Evolutionary conservation across 2,329 filamentous ascomycete genomes (phyloP).

Genomic region (Fusarium newnesense): DNA sequence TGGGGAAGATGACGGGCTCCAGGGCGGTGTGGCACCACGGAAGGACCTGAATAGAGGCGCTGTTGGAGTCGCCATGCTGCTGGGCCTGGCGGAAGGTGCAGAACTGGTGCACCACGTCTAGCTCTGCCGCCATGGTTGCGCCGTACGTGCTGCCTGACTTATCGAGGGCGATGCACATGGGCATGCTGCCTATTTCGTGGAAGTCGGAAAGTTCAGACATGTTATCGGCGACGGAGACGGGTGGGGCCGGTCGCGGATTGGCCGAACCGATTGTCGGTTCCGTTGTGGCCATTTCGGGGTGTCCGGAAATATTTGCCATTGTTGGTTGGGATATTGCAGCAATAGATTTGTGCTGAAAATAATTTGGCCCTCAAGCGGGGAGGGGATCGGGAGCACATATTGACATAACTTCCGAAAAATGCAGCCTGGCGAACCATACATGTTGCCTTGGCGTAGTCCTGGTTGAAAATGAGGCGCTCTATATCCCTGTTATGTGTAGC

Average conservation of each 20-base stretch:
- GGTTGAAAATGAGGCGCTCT: neutral
- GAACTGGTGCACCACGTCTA: neutral
- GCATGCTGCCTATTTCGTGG: neutral
- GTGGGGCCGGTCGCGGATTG: neutral
- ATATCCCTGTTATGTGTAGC: neutral
- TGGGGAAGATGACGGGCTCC: neutral
- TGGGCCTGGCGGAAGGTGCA: neutral
- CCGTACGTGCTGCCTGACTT: neutral
- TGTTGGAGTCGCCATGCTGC: neutral
- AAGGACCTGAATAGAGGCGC: neutral
- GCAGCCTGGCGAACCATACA: neutral
- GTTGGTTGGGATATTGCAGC: neutral
- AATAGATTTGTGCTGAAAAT: neutral
- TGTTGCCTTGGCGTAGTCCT: neutral
- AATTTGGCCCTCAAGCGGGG: neutral
- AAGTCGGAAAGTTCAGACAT: neutral
- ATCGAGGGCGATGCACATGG: neutral
- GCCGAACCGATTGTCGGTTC: neutral
- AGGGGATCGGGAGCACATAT: neutral
- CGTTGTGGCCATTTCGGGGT: neutral
- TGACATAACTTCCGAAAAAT: neutral
- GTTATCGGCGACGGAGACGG: neutral
- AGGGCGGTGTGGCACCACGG: neutral
- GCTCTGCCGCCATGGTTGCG: neutral
- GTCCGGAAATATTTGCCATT: neutral